phyloP scores from a whole-genome alignment of 139 green algal genomes.

The Coelastrella sp. region DNA sequence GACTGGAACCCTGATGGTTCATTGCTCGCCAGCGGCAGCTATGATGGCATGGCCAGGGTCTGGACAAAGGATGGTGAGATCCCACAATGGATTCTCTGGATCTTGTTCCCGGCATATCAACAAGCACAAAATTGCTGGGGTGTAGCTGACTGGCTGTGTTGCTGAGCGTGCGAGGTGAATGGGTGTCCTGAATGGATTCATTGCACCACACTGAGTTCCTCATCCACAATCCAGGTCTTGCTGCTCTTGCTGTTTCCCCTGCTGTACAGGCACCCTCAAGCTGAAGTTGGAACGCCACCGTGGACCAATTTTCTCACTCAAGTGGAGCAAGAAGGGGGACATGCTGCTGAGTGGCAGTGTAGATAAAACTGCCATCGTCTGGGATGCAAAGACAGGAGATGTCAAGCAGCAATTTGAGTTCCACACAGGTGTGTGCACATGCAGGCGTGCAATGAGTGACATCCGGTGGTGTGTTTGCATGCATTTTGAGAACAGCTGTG shows the following conservation, averaged over 20 bases:
- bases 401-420: constrained; percentile 84
- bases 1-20: constrained; percentile 91
- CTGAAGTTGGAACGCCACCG: constrained; percentile 83
- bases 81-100: neutral
- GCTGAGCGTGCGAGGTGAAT: neutral
- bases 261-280: constrained; percentile 75
- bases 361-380: constrained; percentile 85
- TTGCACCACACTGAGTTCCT: too few relatives aligned
- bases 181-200: neutral
- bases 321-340: constrained; percentile 92
- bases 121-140: too few relatives aligned
- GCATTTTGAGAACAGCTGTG: neutral
- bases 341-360: constrained; percentile 89
- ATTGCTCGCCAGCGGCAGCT: constrained; percentile 89
- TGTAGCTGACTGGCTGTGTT: too few relatives aligned
- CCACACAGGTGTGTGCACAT: constrained; percentile 67
- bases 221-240: neutral
- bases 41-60: constrained; percentile 87
- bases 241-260: neutral
- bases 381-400: constrained; percentile 81
- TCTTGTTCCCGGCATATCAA: neutral
- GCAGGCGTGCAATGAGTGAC: neutral
- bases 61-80: constrained; percentile 84
- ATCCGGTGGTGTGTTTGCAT: neutral
- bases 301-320: constrained; percentile 92